Base-by-base conservation (phyloP, 805 yeast genomes). In the Candida succiphila region DNA sequence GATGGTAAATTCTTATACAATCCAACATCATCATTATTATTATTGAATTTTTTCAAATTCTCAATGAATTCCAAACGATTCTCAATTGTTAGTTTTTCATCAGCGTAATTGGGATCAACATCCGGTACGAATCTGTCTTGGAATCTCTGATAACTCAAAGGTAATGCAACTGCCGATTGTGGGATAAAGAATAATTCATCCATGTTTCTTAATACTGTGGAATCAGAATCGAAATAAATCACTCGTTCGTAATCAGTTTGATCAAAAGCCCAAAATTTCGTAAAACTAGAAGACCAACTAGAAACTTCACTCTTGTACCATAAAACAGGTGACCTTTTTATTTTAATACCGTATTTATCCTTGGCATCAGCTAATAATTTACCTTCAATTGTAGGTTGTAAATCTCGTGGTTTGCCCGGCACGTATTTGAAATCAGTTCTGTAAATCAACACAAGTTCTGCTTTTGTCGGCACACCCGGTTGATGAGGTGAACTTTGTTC, bases 141-240 rank as follows among this genome's bases (percentile, higher is more conserved):
- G 24, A 52, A 44, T 18, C 54, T 46, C 17, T 69, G 58, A 35
- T 68, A 69, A 6, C 68, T 63, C 0, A 67, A 38, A 3, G 76
- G 69, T 26, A 66, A 58, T 0, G 75, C 70, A 32, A 72, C 46
- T 34, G 60, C 54, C 29, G 63, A 60, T 1, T 61, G 63, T 8
- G 77, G 76, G 3, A 69, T 26, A 38, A 69, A 65, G 42, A 73
- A 71, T 27, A 72, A 45, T 37, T 72, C 76, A 50, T 73, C 78
- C 44, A 74, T 37, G 27, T 62, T 50, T 8, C 49, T 48, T 14
- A 48, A 40, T 12, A 74, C 43, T 7, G 50, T 37, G 3, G 77
- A 65, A 52, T 77, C 84, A 8, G 76, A 63, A 48, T 78, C 85
- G 43, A 78, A 50, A 46, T 65, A 75, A 12, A 78, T 62, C 14